A percentile compares a stretch with the other conserved stretches of the same genome.
phyloP scores from a whole-genome alignment of 805 yeast genomes.

The Teunomyces tritomae region DNA sequence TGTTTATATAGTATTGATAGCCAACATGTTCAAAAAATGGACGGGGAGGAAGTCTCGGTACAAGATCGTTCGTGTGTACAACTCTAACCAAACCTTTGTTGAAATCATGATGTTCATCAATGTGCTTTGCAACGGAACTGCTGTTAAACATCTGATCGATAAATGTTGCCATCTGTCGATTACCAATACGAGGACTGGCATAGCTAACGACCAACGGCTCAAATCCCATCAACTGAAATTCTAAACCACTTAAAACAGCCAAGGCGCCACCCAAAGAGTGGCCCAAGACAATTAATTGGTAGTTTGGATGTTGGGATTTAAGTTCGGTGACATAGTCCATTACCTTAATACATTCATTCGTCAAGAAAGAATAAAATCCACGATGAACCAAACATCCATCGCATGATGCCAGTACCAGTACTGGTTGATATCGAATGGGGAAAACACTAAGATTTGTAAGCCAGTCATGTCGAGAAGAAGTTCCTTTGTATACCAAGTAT shows the following conservation, averaged over 20 bases:
- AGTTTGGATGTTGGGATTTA: conserved; percentile 41
- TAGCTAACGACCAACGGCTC: conserved; percentile 55
- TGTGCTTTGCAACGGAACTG: conserved; percentile 17
- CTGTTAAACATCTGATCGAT: conserved; percentile 51
- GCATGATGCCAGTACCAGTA: conserved; percentile 38
- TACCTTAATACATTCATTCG: conserved; percentile 38
- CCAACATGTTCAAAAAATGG: conserved; percentile 48
- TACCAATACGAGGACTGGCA: conserved; percentile 69
- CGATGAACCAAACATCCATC: conserved; percentile 56
- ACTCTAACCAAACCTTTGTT: conserved; percentile 50
- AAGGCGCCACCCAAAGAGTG: conserved; percentile 80
- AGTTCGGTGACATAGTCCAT: conserved; percentile 34
- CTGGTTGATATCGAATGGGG: conserved; percentile 49
- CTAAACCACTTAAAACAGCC: conserved; percentile 61
- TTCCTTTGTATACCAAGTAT: conserved; percentile 60
- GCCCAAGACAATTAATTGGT: conserved; percentile 56
- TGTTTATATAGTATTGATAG: conserved; percentile 45
- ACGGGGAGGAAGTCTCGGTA: conserved; percentile 60
- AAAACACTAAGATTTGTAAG: conserved; percentile 50
- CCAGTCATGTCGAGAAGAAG: conserved; percentile 62
- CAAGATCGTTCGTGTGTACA: conserved; percentile 54
- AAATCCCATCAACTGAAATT: conserved; percentile 52
- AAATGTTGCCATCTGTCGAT: conserved; percentile 47
- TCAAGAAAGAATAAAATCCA: conserved; percentile 56
- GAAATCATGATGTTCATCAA: conserved; percentile 22